These are phyloP conservation scores for Alternaria ventricosa DNA, from an alignment of 2,329 filamentous ascomycete species.

Conservation along the genomic window DNA sequence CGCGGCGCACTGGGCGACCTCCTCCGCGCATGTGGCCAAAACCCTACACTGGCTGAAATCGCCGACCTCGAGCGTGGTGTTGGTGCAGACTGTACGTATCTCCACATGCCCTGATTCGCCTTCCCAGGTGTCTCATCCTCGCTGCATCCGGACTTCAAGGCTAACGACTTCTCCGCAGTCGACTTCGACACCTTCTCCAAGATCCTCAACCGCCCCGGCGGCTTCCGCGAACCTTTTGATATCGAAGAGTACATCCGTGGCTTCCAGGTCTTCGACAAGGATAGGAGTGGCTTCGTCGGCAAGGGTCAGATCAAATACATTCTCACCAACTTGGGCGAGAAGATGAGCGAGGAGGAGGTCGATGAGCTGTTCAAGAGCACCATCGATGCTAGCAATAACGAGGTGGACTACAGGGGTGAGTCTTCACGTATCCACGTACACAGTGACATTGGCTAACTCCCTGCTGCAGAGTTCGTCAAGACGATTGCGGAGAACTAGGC, in stretches of 20 bases:
- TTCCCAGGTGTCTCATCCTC: background rate
- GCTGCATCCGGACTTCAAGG: background rate
- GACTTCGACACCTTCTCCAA: constrained; percentile 98
- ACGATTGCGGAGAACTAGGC: constrained; percentile 49
- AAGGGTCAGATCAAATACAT: constrained; percentile 98
- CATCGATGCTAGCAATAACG: constrained; percentile 91
- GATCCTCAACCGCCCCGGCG: constrained; percentile 94
- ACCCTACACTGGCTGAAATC: constrained; percentile 94
- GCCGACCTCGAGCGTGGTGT: constrained; percentile 88
- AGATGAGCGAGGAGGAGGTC: constrained; percentile 99
- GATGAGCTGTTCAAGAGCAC: constrained; percentile 94
- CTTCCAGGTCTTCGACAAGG: constrained; percentile 99
- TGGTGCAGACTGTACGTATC: constrained; percentile 83
- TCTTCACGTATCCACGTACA: background rate
- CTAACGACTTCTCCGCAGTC: constrained; percentile 62
- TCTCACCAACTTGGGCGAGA: constrained; percentile 96
- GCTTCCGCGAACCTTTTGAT: constrained; percentile 97
- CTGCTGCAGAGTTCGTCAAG: constrained; percentile 46
- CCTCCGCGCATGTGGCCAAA: constrained; percentile 95
- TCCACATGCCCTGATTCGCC: background rate
- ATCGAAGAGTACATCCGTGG: constrained; percentile 98
- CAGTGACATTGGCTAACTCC: background rate
- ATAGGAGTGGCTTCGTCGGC: constrained; percentile 96
- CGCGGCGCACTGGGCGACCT: constrained; percentile 90
- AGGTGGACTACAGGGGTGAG: constrained; percentile 96